phyloP scores from a whole-genome alignment of 768 basidiomycete genomes.

The Russula olivacea region DNA sequence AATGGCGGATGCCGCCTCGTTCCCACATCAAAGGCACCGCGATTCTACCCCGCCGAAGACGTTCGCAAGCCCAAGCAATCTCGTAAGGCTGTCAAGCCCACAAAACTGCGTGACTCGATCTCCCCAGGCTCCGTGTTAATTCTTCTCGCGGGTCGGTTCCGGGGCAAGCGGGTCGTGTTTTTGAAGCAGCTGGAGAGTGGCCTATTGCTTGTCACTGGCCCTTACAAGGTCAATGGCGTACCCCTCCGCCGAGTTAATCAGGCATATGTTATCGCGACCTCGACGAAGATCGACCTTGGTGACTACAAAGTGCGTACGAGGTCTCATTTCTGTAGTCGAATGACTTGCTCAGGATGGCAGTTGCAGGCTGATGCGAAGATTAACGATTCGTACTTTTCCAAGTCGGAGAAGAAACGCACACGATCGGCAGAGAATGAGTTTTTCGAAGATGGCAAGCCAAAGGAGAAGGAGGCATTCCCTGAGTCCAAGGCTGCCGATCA shows the following conservation, averaged over 20 bases:
- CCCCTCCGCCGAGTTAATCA: conserved; percentile 97
- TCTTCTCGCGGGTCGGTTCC: conserved; percentile 94
- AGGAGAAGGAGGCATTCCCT: conserved; percentile 80
- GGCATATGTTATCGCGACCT: conserved; percentile 98
- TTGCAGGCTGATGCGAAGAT: conserved; percentile 78
- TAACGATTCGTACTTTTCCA: conserved; percentile 92
- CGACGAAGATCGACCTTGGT: conserved; percentile 82
- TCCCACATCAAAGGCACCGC: conserved; percentile 78
- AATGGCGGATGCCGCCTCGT: conserved; percentile 86
- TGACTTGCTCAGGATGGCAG: conserved; percentile 1
- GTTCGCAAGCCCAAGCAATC: conserved; percentile 85
- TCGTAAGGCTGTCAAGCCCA: conserved; percentile 77
- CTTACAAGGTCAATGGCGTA: conserved; percentile 97
- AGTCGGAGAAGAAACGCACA: conserved; percentile 61
- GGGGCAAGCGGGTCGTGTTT: conserved; percentile 97
- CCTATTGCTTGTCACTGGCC: conserved; percentile 91
- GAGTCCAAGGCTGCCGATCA: conserved; percentile 87
- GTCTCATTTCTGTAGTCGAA: conserved; percentile 9
- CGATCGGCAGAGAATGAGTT: conserved; percentile 93
- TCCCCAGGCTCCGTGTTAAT: conserved; percentile 93
- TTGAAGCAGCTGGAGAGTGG: conserved; percentile 93
- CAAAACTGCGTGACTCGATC: conserved; percentile 80
- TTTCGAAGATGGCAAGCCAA: conserved; percentile 90
- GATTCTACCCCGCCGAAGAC: conserved; percentile 95
- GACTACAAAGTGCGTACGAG: conserved; percentile 56